Evolutionary conservation across 495 filamentous ascomycete genomes (phyloP), one percentile per base, ranked within the genome.

Genomic region (Penicillium paxilli): DNA sequence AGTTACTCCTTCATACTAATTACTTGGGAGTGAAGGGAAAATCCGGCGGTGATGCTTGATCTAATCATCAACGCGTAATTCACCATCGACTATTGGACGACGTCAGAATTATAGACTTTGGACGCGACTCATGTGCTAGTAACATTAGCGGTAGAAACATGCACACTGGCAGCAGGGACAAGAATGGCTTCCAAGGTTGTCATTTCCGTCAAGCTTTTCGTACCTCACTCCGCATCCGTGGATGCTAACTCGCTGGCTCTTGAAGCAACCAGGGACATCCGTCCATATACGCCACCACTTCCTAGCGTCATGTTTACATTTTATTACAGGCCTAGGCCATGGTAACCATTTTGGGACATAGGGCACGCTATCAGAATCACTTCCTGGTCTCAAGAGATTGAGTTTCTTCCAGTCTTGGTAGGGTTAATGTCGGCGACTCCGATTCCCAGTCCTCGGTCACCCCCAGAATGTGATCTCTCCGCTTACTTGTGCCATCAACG

Each of bases 271-370:
- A 65, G 52, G 59, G 62, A 52, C 54, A 44, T 33, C 28, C 37
- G 14, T 20, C 20, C 47, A 38, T 28, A 33, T 30, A 26, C 44
- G 56, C 62, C 64, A 59, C 61, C 56, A 48, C 51, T 38, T 14
- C 46, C n/a, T 19, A 60, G 63, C 65, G 63, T 68, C 62, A 67
- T 56, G 55, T 65, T 67, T 51, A 67, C 56, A 56, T 50, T 55
- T 38, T 20, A 40, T 25, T 25, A 14, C 25, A 14, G 49, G 58
- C 63, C 59, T 67, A 56, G 64, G 47, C 55, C 60, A 35, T 52
- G 5, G 8, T 5, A 38, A 35, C 30, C 22, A 33, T 22, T 49
- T 49, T 25, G 11, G 35, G 26, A 12, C 10, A n/a, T 17, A 14
- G n/a, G 16, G 17, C 23, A 40, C 20, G 24, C 6, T 44, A 28